Base-by-base conservation (phyloP, 2,329 filamentous ascomycete species). In the Alternaria sp. region DNA sequence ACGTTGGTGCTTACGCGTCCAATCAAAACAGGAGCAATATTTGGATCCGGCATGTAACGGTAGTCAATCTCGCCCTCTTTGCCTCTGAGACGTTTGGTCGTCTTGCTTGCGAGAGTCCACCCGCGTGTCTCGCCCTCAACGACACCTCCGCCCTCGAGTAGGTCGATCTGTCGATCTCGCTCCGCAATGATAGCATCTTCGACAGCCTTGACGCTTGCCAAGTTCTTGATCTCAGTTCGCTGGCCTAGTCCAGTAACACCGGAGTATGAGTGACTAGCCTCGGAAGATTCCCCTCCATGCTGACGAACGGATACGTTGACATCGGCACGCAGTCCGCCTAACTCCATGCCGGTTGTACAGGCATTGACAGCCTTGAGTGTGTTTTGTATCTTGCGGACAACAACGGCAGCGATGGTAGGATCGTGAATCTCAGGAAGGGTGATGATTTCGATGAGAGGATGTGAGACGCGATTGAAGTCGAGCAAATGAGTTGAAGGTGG, bases 1-100 rank as follows among this genome's bases (percentile, higher is more conserved):
- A 5, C 4, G 3, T 13, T 5, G 40, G 2, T 8, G 46, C 69
- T 39, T 64, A 80, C 79, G 2, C 83, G 73, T 7, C 88, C 88
- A 60, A 99, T 90, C 2, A 93, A 74, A 2, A 99, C 82, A 1
- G 95, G 92, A 0, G 86, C 85, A 13, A 99, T 83, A 73, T 99
- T 95, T 5, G 95, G 92, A 75, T 99, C 95, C 0, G 95, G 94
- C 94, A 99, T 98, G 74, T 99, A 99, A 40, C 95, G 85, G 77
- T 99, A 99, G 77, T 99, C 95, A 5, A 98, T 93, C 73, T 97
- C 94, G 46, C 95, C 95, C 77, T 98, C 95, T 77, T 99, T 99
- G 26, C 92, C 92, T 70, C 95, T 86, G 41, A 99, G 80, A 39
- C 90, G 85, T 58, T 87, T 88, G 3, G 95, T 98, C 74, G 93